Base-by-base conservation (phyloP, 257 asterid species). In the Jaltomata sinuosa region DNA sequence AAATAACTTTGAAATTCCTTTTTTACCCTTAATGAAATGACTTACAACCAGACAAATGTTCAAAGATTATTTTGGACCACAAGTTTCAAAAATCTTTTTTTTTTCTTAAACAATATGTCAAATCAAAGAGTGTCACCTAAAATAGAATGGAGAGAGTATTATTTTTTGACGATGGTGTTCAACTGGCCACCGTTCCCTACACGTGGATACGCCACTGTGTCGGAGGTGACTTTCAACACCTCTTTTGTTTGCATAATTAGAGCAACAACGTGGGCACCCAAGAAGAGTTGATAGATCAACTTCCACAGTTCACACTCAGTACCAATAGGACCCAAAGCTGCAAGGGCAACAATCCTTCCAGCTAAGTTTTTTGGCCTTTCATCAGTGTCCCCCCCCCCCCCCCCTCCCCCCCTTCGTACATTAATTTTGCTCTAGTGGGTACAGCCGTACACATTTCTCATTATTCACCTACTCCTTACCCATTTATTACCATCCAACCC, bases 361-460 rank as follows among this genome's bases (percentile, higher is more conserved):
- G 42, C 61, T 76, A 76, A 5, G 81, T 15, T 47, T 29, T n/a
- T 45, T 76, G 61, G 61, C 81, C 61, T 0, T 47, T 47, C 42
- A 45, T 76, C 8, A 47, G 40, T 76, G 59, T 47, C 25, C 40
- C 42, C n/a, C n/a, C n/a, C n/a, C n/a, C n/a, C n/a, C n/a, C n/a
- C n/a, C n/a, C n/a, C n/a, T n/a, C n/a, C n/a, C n/a, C n/a, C n/a
- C n/a, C n/a, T n/a, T n/a, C n/a, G n/a, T n/a, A n/a, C n/a, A n/a
- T n/a, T n/a, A n/a, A n/a, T n/a, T n/a, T n/a, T 81, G 80, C 25
- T 62, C 59, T 36, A 50, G 40, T 62, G 6, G 53, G 81, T 83
- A 85, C 84, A 82, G 64, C 85, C 83, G 88, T 85, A 83, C 88
- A 61, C 14, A 50, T 53, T 55, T 61, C 79, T 82, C 16, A 72